Evolutionary conservation across 2,329 filamentous ascomycete genomes (phyloP), one percentile per base, ranked within the genome.

Genomic region (Xylariomycetidae sp.): DNA sequence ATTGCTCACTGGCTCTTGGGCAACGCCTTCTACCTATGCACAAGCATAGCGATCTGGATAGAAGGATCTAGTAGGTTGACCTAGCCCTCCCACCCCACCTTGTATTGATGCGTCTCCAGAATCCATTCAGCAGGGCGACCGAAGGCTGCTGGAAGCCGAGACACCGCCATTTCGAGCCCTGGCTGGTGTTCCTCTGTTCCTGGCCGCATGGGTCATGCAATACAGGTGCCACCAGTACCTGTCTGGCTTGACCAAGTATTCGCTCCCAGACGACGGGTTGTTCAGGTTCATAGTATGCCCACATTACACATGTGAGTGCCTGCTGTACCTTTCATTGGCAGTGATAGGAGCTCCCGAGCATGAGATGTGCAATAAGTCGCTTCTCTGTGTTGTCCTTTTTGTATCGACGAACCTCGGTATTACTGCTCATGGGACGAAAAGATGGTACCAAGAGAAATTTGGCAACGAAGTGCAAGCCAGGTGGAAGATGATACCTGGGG

Each of bases 301-400:
- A 13, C 92, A 98, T 61, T 98, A 96, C 59, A 84, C 84, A 4
- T 86, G 82, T 51, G 92, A 96, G 63, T 89, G 85, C 53, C 56
- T 83, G 25, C 76, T 95, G 38, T 96, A 98, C 56, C 54, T 88
- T 14, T 73, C 82, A n/a, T 62, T 98, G 44, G 74, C 86, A 3
- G 61, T 92, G 28, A 58, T 83, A 24, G 79, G 81, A 19, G 87
- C 89, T 1, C 88, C 89, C 0, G 50, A 62, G 6, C 82, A 79
- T 9, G 60, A 66, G 19, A 43, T 73, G 35, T 56, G 86, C 38
- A 95, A 95, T 59, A 74, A 65, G 54, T 90, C 89, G 0, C 57
- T 95, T 26, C 51, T 84, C 22, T 76, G 76, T 35, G 85, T 76
- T 5, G 52, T 85, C 25, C 48, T 78, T 4, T 94, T 96, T 55